Evolutionary conservation across 2,329 filamentous ascomycete genomes (phyloP).

Genomic region (Penicillium brasilianum): DNA sequence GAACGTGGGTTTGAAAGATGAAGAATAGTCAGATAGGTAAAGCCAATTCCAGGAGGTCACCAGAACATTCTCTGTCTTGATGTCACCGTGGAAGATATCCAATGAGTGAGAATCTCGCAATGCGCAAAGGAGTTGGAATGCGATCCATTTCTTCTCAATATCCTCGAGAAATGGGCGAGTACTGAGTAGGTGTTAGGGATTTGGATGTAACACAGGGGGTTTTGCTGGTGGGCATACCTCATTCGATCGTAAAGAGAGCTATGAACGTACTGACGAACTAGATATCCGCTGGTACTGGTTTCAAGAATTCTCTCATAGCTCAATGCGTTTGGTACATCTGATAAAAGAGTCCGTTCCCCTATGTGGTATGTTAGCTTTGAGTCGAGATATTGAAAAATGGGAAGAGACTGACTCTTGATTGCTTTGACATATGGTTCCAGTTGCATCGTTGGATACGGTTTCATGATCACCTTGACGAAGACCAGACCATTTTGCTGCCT

Average conservation of each 20-base stretch:
- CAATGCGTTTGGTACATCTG: conserved; percentile 87
- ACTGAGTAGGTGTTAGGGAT: conserved; percentile 56
- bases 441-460: conserved; percentile 82
- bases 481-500: conserved; percentile 88
- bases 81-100: conserved; percentile 94
- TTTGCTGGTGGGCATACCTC: conserved; percentile 48
- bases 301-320: conserved; percentile 90
- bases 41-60: conserved; percentile 99
- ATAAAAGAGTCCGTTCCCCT: conserved; percentile 80
- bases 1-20: conserved; percentile 90
- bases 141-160: conserved; percentile 98
- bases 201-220: background rate
- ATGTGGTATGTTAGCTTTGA: conserved; percentile 25
- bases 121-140: conserved; percentile 91
- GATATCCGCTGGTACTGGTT: conserved; percentile 86
- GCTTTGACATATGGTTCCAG: conserved; percentile 78
- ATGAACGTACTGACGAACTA: conserved; percentile 93
- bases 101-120: conserved; percentile 88
- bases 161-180: conserved; percentile 95
- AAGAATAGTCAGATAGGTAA: conserved; percentile 96
- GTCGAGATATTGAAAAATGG: background rate
- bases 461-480: conserved; percentile 92
- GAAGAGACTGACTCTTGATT: conserved; percentile 67
- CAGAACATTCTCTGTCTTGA: conserved; percentile 96
- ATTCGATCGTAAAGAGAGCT: conserved; percentile 96